phyloP scores from a whole-genome alignment of 257 asterid genomes.

The Vinca minor region DNA sequence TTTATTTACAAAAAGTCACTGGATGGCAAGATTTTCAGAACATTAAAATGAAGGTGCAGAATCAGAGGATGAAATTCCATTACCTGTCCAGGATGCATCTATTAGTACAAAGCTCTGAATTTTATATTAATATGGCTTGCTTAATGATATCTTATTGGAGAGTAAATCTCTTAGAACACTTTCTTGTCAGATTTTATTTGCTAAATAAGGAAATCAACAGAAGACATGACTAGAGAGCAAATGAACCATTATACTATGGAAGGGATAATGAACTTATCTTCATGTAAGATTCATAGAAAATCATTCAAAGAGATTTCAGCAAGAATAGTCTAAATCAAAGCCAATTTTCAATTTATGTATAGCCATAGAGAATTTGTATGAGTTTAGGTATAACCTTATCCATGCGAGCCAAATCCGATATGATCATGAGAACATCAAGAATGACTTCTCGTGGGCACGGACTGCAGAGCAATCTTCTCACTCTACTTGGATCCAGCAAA shows the following conservation, averaged over 20 bases:
- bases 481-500: constrained; percentile 66
- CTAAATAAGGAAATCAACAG: too few relatives aligned
- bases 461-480: constrained; percentile 52
- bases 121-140: not conserved
- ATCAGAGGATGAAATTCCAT: constrained; percentile 6
- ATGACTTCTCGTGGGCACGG: constrained; percentile 76
- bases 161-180: not conserved
- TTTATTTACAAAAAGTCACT: too few relatives aligned
- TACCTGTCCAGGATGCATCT: not conserved
- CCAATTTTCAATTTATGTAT: not conserved
- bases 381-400: constrained; percentile 56
- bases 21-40: not conserved
- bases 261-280: not conserved
- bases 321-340: not conserved
- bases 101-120: not conserved
- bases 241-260: not conserved
- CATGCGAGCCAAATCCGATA: constrained; percentile 97
- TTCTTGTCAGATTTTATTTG: not conserved
- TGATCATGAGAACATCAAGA: constrained; percentile 84
- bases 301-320: not conserved
- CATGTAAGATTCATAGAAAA: not conserved
- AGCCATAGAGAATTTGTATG: not conserved
- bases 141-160: not conserved
- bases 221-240: not conserved
- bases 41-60: not conserved